These are phyloP conservation scores for Adenanthera pavonina DNA, from an alignment of 306 rosid genomes.

Conservation along the genomic window DNA sequence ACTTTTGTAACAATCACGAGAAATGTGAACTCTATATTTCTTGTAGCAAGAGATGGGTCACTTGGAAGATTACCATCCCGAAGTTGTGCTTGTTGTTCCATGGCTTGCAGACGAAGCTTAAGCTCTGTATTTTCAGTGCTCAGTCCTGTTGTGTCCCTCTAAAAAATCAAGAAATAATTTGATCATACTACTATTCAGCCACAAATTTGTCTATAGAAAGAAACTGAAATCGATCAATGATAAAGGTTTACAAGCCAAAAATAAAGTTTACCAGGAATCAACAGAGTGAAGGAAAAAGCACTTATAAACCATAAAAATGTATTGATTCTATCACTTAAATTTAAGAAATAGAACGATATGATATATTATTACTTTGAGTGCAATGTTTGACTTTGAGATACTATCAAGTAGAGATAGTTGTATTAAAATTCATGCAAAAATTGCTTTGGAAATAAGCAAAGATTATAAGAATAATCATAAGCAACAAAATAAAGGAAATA, in stretches of 20 bases:
- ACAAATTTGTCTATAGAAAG: slow-evolving; percentile 30
- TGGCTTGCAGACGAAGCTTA: slow-evolving; percentile 89
- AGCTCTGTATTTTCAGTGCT: slow-evolving; percentile 94
- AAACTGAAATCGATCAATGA: slow-evolving; percentile 18
- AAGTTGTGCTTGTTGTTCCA: slow-evolving; percentile 99
- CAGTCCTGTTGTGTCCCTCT: slow-evolving; percentile 92
- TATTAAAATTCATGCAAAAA: slow-evolving; percentile 1
- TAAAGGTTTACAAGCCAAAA: slow-evolving; percentile 25
- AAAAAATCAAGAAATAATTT: slow-evolving; percentile 26
- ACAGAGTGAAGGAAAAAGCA: background rate
- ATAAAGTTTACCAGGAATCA: background rate
- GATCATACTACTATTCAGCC: slow-evolving; percentile 24
- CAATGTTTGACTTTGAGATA: slow-evolving; percentile 19
- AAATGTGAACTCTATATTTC: slow-evolving; percentile 20
- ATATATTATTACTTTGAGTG: background rate
- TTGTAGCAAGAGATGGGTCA: slow-evolving; percentile 22
- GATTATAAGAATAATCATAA: slow-evolving; percentile 25
- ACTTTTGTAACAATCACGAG: background rate
- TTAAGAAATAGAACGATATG: background rate
- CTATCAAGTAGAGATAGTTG: slow-evolving; percentile 19
- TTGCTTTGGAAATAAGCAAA: background rate
- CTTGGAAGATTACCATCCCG: slow-evolving; percentile 72
- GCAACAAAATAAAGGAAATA: slow-evolving; percentile 9
- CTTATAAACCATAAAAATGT: background rate
- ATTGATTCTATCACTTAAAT: background rate